Conservation (phyloP, 805 yeast species). For the Schwanniomyces sp. region DNA sequence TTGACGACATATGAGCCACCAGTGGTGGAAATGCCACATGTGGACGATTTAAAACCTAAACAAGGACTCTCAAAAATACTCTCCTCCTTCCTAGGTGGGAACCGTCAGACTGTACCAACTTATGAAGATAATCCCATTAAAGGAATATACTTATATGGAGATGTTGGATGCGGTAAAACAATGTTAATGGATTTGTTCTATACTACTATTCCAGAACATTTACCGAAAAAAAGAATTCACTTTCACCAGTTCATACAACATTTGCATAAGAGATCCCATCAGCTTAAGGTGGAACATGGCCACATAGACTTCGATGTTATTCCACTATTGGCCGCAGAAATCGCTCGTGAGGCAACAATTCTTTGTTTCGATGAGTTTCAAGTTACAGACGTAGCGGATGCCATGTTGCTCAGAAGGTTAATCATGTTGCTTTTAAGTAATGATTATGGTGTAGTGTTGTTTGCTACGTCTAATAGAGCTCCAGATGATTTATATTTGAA, state of each 20-base stretch:
- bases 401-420: slow-evolving; percentile 86
- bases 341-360: slow-evolving; percentile 73
- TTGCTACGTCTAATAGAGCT: slow-evolving; percentile 93
- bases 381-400: slow-evolving; percentile 98
- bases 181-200: slow-evolving; percentile 97
- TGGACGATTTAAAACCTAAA: slow-evolving; percentile 51
- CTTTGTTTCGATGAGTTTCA: slow-evolving; percentile 97
- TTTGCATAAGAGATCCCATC: slow-evolving; percentile 84
- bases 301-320: slow-evolving; percentile 71
- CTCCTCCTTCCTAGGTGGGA: slow-evolving; percentile 1
- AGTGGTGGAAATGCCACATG: slow-evolving; percentile 50
- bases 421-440: slow-evolving; percentile 64
- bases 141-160: slow-evolving; percentile 93
- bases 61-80: slow-evolving; percentile 34
- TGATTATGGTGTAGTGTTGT: slow-evolving; percentile 79
- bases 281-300: slow-evolving; percentile 58
- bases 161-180: slow-evolving; percentile 98
- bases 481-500: slow-evolving; percentile 92
- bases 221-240: slow-evolving; percentile 80
- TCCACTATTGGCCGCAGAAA: slow-evolving; percentile 79
- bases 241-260: slow-evolving; percentile 97
- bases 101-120: slow-evolving; percentile 4
- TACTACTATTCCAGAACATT: slow-evolving; percentile 72
- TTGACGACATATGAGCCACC: slow-evolving; percentile 64
- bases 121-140: slow-evolving; percentile 45